A percentile compares a stretch with the other conserved stretches of the same genome.
These are phyloP conservation scores for Puya raimondii DNA, from an alignment of 176 grass and related monocot genomes.

Conservation along the genomic window DNA sequence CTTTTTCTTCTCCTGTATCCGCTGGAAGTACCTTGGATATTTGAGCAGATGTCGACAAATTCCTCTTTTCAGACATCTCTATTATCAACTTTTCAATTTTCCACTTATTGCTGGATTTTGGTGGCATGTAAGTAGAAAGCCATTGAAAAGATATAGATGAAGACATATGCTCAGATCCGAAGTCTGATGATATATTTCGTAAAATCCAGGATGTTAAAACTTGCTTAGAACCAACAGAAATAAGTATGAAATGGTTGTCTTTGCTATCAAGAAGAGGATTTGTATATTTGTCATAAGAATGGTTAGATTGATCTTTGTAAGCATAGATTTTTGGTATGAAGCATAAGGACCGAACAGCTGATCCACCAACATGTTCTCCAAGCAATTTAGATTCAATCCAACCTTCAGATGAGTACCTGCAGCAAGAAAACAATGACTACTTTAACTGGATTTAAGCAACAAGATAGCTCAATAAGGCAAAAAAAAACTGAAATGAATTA, in stretches of 20 bases:
- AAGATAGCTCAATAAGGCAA: background rate
- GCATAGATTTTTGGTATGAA: slow-evolving; percentile 53
- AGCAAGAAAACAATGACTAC: slow-evolving; percentile 11
- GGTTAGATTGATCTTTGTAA: slow-evolving; percentile 23
- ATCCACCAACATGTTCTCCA: slow-evolving; percentile 91
- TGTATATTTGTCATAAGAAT: slow-evolving; percentile 11
- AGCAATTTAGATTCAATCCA: slow-evolving; percentile 81
- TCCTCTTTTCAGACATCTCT: slow-evolving; percentile 18
- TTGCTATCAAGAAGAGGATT: slow-evolving; percentile 16
- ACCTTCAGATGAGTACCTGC: slow-evolving; percentile 43
- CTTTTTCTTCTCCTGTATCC: background rate
- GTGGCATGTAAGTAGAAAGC: slow-evolving; percentile 78
- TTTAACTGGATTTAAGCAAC: background rate
- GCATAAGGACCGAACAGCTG: slow-evolving; percentile 78
- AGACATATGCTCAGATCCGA: slow-evolving; percentile 18
- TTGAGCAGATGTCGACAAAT: slow-evolving; percentile 7
- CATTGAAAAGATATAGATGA: slow-evolving; percentile 62
- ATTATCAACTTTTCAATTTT: slow-evolving; percentile 22
- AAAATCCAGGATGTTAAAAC: slow-evolving; percentile 88
- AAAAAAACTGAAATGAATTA: background rate
- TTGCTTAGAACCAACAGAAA: slow-evolving; percentile 97
- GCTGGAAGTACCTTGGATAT: slow-evolving; percentile 2
- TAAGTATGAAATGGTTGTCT: slow-evolving; percentile 46
- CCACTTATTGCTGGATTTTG: slow-evolving; percentile 25
- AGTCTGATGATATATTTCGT: slow-evolving; percentile 25